Conservation (phyloP, 2,329 filamentous ascomycete genomes). For the Rutstroemia sp. region DNA sequence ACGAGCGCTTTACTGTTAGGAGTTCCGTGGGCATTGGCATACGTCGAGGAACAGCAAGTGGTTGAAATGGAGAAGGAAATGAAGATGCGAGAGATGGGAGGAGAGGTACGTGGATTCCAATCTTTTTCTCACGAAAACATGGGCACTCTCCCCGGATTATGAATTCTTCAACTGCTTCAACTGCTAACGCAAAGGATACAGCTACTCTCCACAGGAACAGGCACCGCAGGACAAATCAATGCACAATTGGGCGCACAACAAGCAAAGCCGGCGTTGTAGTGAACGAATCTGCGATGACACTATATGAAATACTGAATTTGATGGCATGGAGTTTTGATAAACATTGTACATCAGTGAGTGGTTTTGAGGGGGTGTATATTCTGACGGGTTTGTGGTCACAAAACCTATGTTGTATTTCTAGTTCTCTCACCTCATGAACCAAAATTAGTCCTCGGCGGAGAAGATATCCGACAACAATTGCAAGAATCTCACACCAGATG, state of each 20-base stretch:
- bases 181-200: conserved; percentile 14
- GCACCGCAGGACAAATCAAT: conserved; percentile 20
- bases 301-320: conserved; percentile 8
- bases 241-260: conserved; percentile 24
- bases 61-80: conserved; percentile 97
- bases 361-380: conserved; percentile 13
- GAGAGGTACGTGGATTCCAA: conserved; percentile 48
- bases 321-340: conserved; percentile 13
- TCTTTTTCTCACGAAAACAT: background rate
- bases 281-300: conserved; percentile 8
- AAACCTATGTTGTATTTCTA: conserved; percentile 29
- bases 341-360: conserved; percentile 23
- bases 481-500: too few species aligned
- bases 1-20: conserved; percentile 84
- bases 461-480: background rate
- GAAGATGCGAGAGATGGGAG: conserved; percentile 87
- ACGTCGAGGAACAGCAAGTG: conserved; percentile 93
- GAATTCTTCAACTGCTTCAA: background rate
- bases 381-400: conserved; percentile 13
- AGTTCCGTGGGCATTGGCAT: conserved; percentile 88
- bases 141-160: background rate
- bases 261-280: conserved; percentile 28
- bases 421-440: conserved; percentile 26
- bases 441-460: background rate
- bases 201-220: conserved; percentile 21